phyloP scores from a whole-genome alignment of 208 protist species.

The Herpetomonas tarakana region DNA sequence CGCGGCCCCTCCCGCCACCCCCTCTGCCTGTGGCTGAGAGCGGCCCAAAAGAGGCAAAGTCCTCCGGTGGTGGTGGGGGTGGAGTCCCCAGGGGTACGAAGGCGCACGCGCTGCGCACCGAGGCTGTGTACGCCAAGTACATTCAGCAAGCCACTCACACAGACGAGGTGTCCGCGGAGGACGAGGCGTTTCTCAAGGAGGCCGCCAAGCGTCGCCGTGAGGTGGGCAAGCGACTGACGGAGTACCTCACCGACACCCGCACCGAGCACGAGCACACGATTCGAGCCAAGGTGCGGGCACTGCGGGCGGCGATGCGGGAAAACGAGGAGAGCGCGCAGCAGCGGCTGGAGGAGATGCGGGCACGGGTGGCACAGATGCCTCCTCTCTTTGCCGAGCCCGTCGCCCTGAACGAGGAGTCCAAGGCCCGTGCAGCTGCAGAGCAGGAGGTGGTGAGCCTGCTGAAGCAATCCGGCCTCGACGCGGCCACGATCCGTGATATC shows the following conservation, averaged over 20 bases:
- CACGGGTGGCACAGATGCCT: conserved; percentile 69
- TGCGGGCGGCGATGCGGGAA: conserved; percentile 49
- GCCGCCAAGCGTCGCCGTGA: conserved; percentile 4
- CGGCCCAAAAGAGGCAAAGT: conserved; percentile 2
- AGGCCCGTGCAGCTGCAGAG: conserved; percentile 60
- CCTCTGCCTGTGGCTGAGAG: neutral
- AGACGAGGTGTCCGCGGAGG: conserved; percentile 9
- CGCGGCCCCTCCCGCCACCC: neutral
- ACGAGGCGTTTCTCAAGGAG: conserved; percentile 14
- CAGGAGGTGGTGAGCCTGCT: conserved; percentile 64
- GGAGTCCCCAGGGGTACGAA: conserved; percentile 41
- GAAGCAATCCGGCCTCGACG: conserved; percentile 57
- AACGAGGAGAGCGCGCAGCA: conserved; percentile 40
- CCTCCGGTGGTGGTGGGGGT: neutral
- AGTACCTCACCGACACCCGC: conserved; percentile 50
- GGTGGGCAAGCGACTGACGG: conserved; percentile 37
- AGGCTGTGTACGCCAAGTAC: conserved; percentile 66
- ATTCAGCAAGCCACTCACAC: conserved; percentile 27
- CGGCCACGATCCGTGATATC: conserved; percentile 50
- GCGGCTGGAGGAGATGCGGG: conserved; percentile 63
- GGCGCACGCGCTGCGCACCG: conserved; percentile 71
- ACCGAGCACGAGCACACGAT: conserved; percentile 54
- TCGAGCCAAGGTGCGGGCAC: conserved; percentile 43
- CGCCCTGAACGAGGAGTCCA: conserved; percentile 59
- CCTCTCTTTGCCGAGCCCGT: conserved; percentile 80